These are phyloP conservation scores for Paspalum notatum DNA, from an alignment of 176 grass and related monocot genomes.

Conservation along the genomic window DNA sequence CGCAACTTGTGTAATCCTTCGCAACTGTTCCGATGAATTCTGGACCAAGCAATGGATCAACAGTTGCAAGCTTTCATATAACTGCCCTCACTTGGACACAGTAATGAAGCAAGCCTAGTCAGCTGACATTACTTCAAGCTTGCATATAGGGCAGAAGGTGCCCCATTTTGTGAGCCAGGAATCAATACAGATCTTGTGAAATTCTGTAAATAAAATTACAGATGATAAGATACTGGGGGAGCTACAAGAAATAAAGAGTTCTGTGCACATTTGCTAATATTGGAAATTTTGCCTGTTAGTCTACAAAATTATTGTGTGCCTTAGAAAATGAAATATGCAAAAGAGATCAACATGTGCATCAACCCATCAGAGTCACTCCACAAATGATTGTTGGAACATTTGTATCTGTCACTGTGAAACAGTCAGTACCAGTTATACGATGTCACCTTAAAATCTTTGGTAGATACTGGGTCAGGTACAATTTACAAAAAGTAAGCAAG, in stretches of 20 bases:
- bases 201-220: slow-evolving; percentile 51
- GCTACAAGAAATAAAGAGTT: slow-evolving; percentile 10
- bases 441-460: neutral
- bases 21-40: neutral
- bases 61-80: slow-evolving; percentile 9
- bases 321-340: neutral
- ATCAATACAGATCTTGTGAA: slow-evolving; percentile 79
- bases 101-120: slow-evolving; percentile 32
- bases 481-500: slow-evolving; percentile 23
- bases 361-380: neutral
- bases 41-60: slow-evolving; percentile 10
- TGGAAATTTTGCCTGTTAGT: neutral
- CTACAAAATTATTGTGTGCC: neutral
- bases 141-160: slow-evolving; percentile 85
- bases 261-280: slow-evolving; percentile 2
- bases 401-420: neutral
- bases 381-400: neutral
- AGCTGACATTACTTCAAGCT: slow-evolving; percentile 56
- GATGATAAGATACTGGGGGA: neutral
- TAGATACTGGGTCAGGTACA: neutral
- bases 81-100: neutral
- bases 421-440: neutral
- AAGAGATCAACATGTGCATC: neutral
- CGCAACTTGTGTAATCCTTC: neutral
- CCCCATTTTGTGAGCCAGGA: slow-evolving; percentile 88